phyloP scores from a whole-genome alignment of 2,329 filamentous ascomycete species.

The Grosmannia clavigera region DNA sequence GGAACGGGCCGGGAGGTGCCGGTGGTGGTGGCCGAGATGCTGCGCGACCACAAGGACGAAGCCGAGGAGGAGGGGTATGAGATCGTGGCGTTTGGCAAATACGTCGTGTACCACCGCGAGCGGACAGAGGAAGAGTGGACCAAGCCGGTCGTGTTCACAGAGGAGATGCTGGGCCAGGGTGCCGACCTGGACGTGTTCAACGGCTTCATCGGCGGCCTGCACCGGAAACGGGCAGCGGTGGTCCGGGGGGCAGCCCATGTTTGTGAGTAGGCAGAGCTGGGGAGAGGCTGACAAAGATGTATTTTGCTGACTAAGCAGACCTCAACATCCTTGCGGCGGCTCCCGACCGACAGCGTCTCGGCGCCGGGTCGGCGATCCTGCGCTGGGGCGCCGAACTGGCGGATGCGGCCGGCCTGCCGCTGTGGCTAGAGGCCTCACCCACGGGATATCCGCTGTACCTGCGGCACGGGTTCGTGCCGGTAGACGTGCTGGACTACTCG shows the following conservation, averaged over 20 bases:
- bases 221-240: slow-evolving; percentile 7
- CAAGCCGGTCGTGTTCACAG: background rate
- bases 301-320: slow-evolving; percentile 6
- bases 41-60: slow-evolving; percentile 3
- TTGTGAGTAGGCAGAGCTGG: slow-evolving; percentile 11
- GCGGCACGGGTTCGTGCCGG: slow-evolving; percentile 16
- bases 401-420: slow-evolving; percentile 14
- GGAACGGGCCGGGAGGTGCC: slow-evolving; percentile 4
- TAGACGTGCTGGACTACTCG: slow-evolving; percentile 16
- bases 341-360: slow-evolving; percentile 14
- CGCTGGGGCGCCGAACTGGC: slow-evolving; percentile 15
- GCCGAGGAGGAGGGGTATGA: slow-evolving; percentile 8
- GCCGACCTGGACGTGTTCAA: slow-evolving; percentile 12
- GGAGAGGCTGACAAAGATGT: background rate
- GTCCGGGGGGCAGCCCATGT: slow-evolving; percentile 15
- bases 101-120: slow-evolving; percentile 12
- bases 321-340: slow-evolving; percentile 15
- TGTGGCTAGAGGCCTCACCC: slow-evolving; percentile 18
- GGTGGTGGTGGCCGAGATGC: slow-evolving; percentile 17
- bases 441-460: slow-evolving; percentile 17
- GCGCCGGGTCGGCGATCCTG: slow-evolving; percentile 18
- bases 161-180: slow-evolving; percentile 15
- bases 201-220: slow-evolving; percentile 16
- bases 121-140: slow-evolving; percentile 18
- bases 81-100: slow-evolving; percentile 19